phyloP scores from a whole-genome alignment of 441 rosid genomes.

The Pelargonium citronellum region DNA sequence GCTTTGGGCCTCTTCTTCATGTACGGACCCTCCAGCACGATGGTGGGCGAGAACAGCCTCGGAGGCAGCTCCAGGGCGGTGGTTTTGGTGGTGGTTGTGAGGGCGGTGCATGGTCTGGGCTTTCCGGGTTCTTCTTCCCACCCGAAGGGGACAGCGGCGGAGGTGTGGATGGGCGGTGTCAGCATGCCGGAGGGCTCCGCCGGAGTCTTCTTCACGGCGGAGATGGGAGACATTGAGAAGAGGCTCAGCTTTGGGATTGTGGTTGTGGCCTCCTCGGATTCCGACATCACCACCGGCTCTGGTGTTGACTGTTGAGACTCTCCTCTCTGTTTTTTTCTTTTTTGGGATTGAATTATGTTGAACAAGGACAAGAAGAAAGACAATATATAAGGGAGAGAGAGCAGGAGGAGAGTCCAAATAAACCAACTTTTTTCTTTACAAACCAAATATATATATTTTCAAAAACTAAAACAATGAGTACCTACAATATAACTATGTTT shows the following conservation, averaged over 20 bases:
- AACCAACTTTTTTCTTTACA: no score
- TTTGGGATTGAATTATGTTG: no score
- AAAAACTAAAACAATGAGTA: no score
- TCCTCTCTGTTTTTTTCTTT: no score
- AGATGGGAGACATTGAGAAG: background rate
- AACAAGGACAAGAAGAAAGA: no score
- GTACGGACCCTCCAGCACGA: constrained; percentile 2
- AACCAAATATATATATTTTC: no score
- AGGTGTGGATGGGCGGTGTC: background rate
- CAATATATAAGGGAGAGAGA: no score
- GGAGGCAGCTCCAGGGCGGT: background rate
- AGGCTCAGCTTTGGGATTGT: background rate
- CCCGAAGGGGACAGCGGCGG: background rate
- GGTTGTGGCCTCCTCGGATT: no score
- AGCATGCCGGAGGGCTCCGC: constrained; percentile 1
- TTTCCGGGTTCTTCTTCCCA: background rate
- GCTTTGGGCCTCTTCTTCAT: constrained; percentile 3
- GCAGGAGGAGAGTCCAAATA: no score
- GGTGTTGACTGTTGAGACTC: no score
- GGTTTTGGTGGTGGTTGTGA: background rate
- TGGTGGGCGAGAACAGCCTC: background rate
- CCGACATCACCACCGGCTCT: no score
- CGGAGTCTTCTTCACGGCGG: background rate
- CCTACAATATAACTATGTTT: no score
- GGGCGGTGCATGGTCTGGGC: constrained; percentile 5